phyloP scores from a whole-genome alignment of 2,329 filamentous ascomycete species.

The Lasiodiplodia theobromae region DNA sequence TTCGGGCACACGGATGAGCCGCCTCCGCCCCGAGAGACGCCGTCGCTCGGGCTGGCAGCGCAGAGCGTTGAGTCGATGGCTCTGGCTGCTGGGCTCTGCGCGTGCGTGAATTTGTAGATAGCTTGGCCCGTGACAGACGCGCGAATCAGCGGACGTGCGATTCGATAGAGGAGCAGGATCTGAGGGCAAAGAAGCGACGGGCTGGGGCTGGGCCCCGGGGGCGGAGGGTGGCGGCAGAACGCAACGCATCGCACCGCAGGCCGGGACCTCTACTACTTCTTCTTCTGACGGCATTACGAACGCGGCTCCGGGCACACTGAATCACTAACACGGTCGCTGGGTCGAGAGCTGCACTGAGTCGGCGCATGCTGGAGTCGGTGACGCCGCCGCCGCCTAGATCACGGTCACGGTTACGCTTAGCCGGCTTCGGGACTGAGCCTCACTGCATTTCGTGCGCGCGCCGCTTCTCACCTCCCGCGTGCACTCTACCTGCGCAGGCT shows the following conservation, averaged over 20 bases:
- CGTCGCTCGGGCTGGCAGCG: background rate
- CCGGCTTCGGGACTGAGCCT: conserved; percentile 30
- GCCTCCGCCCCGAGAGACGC: conserved; percentile 15
- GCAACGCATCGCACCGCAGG: conserved; percentile 18
- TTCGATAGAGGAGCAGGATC: conserved; percentile 62
- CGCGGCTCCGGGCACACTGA: conserved; percentile 1
- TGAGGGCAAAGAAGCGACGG: conserved; percentile 20
- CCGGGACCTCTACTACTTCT: conserved; percentile 3
- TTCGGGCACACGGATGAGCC: conserved; percentile 11
- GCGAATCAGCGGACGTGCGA: conserved; percentile 56
- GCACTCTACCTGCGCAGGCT: conserved; percentile 20
- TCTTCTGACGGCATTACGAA: conserved; percentile 26
- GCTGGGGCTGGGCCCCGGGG: background rate
- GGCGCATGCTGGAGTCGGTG: conserved; percentile 24
- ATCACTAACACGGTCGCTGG: background rate
- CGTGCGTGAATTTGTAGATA: conserved; percentile 29
- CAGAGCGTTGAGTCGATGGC: conserved; percentile 1
- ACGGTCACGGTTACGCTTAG: conserved; percentile 28
- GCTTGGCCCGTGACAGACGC: conserved; percentile 40
- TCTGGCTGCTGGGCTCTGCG: conserved; percentile 18
- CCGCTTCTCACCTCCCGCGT: conserved; percentile 28
- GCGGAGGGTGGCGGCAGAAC: conserved; percentile 29
- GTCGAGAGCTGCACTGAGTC: conserved; percentile 3
- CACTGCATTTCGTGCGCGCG: conserved; percentile 30
- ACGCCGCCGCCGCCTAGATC: conserved; percentile 28